A percentile compares a stretch with the other conserved stretches of the same genome.
These are phyloP conservation scores for Microsporum ferrugineum DNA, from an alignment of 2,329 filamentous ascomycete species.

Conservation along the genomic window DNA sequence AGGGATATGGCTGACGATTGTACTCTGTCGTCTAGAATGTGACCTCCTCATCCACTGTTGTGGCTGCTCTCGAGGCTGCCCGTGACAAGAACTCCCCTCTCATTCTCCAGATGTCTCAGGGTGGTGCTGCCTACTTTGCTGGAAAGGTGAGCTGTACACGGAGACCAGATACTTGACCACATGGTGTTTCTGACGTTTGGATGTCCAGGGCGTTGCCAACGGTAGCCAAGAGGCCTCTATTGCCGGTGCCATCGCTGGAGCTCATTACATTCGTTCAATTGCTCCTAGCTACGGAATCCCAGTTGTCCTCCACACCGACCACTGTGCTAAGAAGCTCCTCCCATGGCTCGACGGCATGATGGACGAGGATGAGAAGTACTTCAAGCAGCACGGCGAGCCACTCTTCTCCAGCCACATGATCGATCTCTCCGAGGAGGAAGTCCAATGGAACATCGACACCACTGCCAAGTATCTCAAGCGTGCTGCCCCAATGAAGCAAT, in stretches of 20 bases:
- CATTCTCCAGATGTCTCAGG: conserved; percentile 87
- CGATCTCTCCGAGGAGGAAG: conserved; percentile 83
- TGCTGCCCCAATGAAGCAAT: conserved; percentile 93
- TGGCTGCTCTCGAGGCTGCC: conserved; percentile 86
- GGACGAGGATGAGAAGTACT: conserved; percentile 86
- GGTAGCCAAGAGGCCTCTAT: conserved; percentile 78
- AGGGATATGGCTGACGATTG: conserved; percentile 4
- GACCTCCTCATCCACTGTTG: conserved; percentile 78
- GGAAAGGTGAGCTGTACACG: conserved; percentile 52
- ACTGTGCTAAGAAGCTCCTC: conserved; percentile 98
- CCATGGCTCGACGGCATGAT: conserved; percentile 96
- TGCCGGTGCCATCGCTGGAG: conserved; percentile 73
- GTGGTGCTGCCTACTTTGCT: conserved; percentile 84
- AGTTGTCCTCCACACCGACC: conserved; percentile 91
- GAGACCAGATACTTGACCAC: conserved; percentile 1
- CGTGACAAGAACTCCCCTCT: conserved; percentile 83
- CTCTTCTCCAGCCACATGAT: conserved; percentile 99
- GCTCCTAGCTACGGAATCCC: conserved; percentile 81
- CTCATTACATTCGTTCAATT: conserved; percentile 84
- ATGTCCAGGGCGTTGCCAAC: conserved; percentile 59
- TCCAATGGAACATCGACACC: conserved; percentile 83
- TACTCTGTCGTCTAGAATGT: conserved; percentile 50
- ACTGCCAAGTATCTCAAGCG: conserved; percentile 90
- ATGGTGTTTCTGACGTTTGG: conserved; percentile 5
- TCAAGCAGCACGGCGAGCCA: conserved; percentile 84